phyloP scores from a whole-genome alignment of 2,329 filamentous ascomycete genomes.

The Volutella citrinella region DNA sequence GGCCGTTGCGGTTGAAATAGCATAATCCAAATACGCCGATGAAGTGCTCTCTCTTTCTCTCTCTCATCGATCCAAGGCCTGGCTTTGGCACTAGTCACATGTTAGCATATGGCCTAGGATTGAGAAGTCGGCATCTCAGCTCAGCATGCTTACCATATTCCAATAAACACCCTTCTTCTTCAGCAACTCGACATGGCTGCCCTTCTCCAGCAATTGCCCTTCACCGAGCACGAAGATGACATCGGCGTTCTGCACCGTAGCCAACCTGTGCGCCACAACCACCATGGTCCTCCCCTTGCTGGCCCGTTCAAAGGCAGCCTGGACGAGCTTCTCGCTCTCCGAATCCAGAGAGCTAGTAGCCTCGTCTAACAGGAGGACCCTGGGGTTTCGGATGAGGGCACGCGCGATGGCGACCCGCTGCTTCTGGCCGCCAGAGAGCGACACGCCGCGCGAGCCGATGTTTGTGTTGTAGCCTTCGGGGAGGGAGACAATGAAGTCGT shows the following conservation, averaged over 20 bases:
- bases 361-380: slow-evolving; percentile 68
- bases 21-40: no score
- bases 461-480: slow-evolving; percentile 67
- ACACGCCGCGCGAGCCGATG: slow-evolving; percentile 64
- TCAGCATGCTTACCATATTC: slow-evolving; percentile 58
- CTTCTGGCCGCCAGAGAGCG: slow-evolving; percentile 68
- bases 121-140: neutral
- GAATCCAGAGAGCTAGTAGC: slow-evolving; percentile 69
- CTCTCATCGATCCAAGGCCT: slow-evolving; percentile 50
- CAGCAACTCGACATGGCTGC: slow-evolving; percentile 50
- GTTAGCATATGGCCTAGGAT: slow-evolving; percentile 22
- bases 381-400: slow-evolving; percentile 63
- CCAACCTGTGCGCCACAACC: slow-evolving; percentile 73
- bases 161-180: slow-evolving; percentile 53
- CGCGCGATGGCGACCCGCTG: slow-evolving; percentile 69
- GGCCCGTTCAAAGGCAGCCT: slow-evolving; percentile 65
- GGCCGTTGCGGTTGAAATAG: no score
- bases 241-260: slow-evolving; percentile 75
- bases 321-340: slow-evolving; percentile 59
- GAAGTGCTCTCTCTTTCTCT: no score
- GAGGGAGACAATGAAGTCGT: slow-evolving; percentile 67
- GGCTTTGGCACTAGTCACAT: slow-evolving; percentile 52
- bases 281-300: slow-evolving; percentile 63
- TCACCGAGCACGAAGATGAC: slow-evolving; percentile 76
- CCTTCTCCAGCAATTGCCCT: slow-evolving; percentile 53